Base-by-base conservation (phyloP, 2,329 filamentous ascomycete species). In the Diaporthe sp. region DNA sequence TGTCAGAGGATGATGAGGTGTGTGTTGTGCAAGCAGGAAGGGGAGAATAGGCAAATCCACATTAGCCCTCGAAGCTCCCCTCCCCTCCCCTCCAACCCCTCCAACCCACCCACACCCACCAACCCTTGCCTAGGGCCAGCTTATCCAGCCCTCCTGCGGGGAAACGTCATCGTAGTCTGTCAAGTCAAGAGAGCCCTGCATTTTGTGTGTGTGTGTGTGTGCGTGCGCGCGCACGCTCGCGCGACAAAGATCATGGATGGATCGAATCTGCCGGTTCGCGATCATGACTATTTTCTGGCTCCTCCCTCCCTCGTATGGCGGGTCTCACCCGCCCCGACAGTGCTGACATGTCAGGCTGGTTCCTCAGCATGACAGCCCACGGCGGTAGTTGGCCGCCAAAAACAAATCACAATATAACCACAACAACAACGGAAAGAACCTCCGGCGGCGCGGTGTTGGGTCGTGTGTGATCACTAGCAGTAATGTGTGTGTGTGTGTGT, bases 161-260 rank as follows among this genome's bases (percentile, higher is more conserved):
- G 75, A 75, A 75, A 76, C 75, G 75, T 76, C 75, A 76, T 76
- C 67, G 34, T 39, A 31, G 60, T 5, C 37, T 34, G 28, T 57
- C 51, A 60, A 31, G 49, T 58, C 34, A 37, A 51, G 58, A 71
- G 31, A 47, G 44, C 31, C 44, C 34, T 58, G 53, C 31, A 60
- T 57, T 51, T 68, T 17, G 61, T 2, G 25, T 4, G 37, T 17
- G 61, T 2, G 25, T 4, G 37, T 58, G 55, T 17, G 28, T 6
- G 49, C 9, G 57, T 25, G 25, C n/a, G 25, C n/a, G 37, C 58
- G 3, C 34, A 9, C 4, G n/a, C 25, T 20, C 12, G 57, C 20
- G 13, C 20, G 13, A 17, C 10, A 42, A 20, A 31, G 44, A 51
- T 25, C 65, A 39, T 28, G 22, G 22, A 39, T 28, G 22, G 22